Evolutionary conservation across 441 rosid genomes (phyloP).

Genomic region (Arabidopsis hybrid): DNA sequence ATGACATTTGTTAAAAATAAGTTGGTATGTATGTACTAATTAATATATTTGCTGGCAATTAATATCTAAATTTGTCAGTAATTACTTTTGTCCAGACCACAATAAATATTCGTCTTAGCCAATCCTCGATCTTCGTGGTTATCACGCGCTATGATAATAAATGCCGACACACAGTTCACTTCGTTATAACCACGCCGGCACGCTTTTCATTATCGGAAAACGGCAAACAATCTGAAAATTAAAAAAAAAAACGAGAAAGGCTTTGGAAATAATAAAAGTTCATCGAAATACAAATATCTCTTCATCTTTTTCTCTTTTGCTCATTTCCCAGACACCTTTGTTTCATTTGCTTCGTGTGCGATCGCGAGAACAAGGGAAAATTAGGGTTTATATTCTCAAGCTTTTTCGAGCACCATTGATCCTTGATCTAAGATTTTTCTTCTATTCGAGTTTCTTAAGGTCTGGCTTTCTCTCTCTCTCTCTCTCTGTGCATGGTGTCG

Average conservation of each 20-base stretch:
- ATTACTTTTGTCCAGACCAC: conserved; percentile 40
- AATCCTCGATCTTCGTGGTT: conserved; percentile 18
- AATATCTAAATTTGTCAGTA: conserved; percentile 39
- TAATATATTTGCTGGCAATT: conserved; percentile 30
- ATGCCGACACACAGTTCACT: conserved; percentile 35
- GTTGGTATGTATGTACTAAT: conserved; percentile 7
- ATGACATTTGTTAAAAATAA: conserved; percentile 22
- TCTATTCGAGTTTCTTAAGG: conserved; percentile 32
- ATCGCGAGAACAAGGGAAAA: conserved; percentile 39
- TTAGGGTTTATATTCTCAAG: conserved; percentile 42
- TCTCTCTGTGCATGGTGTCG: conserved; percentile 43
- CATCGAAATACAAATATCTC: conserved; percentile 46
- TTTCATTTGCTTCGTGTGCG: conserved; percentile 42
- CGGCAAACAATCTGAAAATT: conserved; percentile 36
- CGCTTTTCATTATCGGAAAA: conserved; percentile 10
- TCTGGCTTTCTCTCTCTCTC: conserved; percentile 24
- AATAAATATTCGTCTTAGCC: conserved; percentile 40
- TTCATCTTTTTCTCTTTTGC: conserved; percentile 40
- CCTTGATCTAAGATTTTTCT: conserved; percentile 21
- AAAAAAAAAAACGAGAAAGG: conserved; percentile 4
- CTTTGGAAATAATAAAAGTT: conserved; percentile 22
- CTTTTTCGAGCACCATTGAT: conserved; percentile 31
- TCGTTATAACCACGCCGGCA: conserved; percentile 23
- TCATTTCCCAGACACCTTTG: conserved; percentile 47
- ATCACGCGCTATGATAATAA: conserved; percentile 35